Evolutionary conservation across 179 eudicot species (phyloP).

Genomic region (Beta corolliflora): DNA sequence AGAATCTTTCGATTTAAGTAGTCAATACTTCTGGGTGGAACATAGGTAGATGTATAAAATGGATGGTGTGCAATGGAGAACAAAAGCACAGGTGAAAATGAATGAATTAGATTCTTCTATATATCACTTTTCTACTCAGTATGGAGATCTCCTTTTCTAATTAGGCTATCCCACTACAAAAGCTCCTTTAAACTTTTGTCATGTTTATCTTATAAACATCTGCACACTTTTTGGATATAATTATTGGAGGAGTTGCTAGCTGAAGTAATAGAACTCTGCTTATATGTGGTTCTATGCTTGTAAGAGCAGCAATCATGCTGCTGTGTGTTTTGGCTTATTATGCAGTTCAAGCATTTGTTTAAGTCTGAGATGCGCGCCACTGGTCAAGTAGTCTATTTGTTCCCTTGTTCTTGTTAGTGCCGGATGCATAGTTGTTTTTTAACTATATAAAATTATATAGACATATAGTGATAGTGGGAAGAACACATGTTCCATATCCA

Average conservation of each 20-base stretch:
- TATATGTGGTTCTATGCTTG: slow-evolving; percentile 2
- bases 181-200: slow-evolving; percentile 25
- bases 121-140: slow-evolving; percentile 24
- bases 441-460: not conserved
- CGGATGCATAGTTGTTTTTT: not conserved
- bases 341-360: slow-evolving; percentile 7
- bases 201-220: slow-evolving; percentile 18
- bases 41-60: slow-evolving; percentile 17
- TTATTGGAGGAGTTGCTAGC: not conserved
- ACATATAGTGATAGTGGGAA: slow-evolving; percentile 10
- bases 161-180: slow-evolving; percentile 36
- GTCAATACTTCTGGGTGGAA: slow-evolving; percentile 20
- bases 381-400: slow-evolving; percentile 11
- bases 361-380: slow-evolving; percentile 20
- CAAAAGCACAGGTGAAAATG: slow-evolving; percentile 26
- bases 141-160: slow-evolving; percentile 29
- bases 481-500: slow-evolving; percentile 9
- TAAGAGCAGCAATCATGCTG: slow-evolving; percentile 17
- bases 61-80: slow-evolving; percentile 39
- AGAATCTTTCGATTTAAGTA: not conserved
- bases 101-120: slow-evolving; percentile 36
- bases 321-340: not conserved
- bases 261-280: slow-evolving; percentile 14
- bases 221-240: slow-evolving; percentile 10
- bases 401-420: slow-evolving; percentile 24